Conservation (phyloP, 2,329 filamentous ascomycete genomes). For the Trichophyton benhamiae region DNA sequence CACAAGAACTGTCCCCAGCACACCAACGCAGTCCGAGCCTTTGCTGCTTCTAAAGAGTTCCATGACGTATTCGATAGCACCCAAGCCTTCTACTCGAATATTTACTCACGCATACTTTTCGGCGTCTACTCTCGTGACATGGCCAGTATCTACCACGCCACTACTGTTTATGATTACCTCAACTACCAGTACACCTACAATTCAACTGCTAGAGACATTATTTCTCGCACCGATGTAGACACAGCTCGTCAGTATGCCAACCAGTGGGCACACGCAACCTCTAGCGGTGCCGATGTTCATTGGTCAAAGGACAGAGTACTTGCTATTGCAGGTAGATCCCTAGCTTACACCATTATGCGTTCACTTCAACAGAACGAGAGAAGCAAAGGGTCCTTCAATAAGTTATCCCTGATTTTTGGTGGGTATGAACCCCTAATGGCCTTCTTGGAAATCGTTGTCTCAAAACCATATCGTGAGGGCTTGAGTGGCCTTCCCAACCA, state of each 20-base stretch:
- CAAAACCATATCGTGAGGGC: constrained; percentile 5
- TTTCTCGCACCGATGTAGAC: constrained; percentile 23
- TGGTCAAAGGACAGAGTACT: constrained; percentile 20
- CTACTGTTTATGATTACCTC: constrained; percentile 45
- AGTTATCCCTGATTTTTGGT: constrained; percentile 40
- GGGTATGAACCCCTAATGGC: constrained; percentile 39
- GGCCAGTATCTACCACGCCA: constrained; percentile 42
- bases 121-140: constrained; percentile 27
- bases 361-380: constrained; percentile 30
- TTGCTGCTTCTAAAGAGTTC: constrained; percentile 25
- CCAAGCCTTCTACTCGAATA: constrained; percentile 34
- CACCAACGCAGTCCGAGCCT: constrained; percentile 27
- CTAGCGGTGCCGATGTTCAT: constrained; percentile 12
- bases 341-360: constrained; percentile 29
- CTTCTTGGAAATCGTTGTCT: constrained; percentile 35
- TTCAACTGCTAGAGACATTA: constrained; percentile 24
- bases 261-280: constrained; percentile 26
- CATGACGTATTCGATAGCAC: constrained; percentile 29
- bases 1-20: constrained; percentile 34
- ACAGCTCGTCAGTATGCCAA: constrained; percentile 38
- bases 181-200: constrained; percentile 45
- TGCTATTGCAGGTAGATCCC: constrained; percentile 33
- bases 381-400: constrained; percentile 26
- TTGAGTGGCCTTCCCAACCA: constrained; percentile 38
- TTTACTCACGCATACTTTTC: constrained; percentile 35